A percentile compares a stretch with the other conserved stretches of the same genome.
Evolutionary conservation across 768 basidiomycete genomes (phyloP).

Genomic region (Daedaleopsis sinensis): DNA sequence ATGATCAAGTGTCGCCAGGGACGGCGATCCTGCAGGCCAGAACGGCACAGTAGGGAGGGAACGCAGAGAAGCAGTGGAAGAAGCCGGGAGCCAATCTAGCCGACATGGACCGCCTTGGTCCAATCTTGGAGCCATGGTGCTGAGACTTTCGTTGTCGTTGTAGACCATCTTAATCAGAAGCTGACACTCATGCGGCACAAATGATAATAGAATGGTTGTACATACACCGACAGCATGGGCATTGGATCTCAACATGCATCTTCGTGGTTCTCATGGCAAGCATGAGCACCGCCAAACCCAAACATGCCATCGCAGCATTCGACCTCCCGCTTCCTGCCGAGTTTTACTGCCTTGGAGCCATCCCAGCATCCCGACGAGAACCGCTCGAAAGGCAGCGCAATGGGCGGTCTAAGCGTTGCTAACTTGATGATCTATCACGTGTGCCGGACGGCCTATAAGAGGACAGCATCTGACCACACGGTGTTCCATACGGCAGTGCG

Average conservation of each 20-base stretch:
- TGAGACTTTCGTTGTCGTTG: constrained; percentile 14
- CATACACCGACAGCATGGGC: constrained; percentile 5
- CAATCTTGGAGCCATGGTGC: constrained; percentile 13
- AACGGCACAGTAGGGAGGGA: not conserved
- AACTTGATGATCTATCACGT: constrained; percentile 22
- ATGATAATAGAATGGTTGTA: constrained; percentile 19
- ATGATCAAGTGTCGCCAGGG: constrained; percentile 40
- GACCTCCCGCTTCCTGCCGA: not conserved
- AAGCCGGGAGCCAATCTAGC: constrained; percentile 4
- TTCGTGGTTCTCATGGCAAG: constrained; percentile 14
- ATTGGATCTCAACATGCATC: constrained; percentile 8
- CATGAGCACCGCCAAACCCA: constrained; percentile 7
- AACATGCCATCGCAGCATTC: not conserved
- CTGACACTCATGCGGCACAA: constrained; percentile 2
- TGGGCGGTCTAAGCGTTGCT: constrained; percentile 15
- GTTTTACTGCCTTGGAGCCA: constrained; percentile 4
- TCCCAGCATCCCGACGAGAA: constrained; percentile 2
- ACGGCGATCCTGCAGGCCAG: constrained; percentile 28
- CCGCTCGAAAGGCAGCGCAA: constrained; percentile 9
- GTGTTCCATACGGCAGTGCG: constrained; percentile 7
- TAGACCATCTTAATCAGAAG: constrained; percentile 18
- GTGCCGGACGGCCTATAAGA: constrained; percentile 7
- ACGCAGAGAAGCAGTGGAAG: not conserved
- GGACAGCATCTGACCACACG: constrained; percentile 15
- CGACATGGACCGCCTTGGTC: constrained; percentile 16